Percentiles rank a stretch among this genome's conserved stretches.
Conservation (phyloP, 169 alveolate genomes). For the Theileria orientalis region DNA sequence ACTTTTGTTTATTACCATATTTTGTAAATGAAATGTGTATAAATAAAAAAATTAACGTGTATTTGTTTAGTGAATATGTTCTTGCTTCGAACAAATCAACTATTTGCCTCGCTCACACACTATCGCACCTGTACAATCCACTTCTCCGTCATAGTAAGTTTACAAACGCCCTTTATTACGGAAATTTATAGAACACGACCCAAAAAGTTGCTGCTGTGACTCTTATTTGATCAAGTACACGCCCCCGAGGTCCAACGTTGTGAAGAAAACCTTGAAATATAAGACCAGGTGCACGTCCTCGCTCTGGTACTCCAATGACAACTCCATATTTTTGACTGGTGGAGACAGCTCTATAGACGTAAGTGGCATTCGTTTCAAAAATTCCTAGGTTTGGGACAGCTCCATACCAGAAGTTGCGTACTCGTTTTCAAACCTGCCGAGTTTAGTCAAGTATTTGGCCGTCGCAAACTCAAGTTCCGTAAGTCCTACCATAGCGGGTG, state of each 20-base stretch:
- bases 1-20: background rate
- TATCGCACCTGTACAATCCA: conserved; percentile 20
- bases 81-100: conserved; percentile 36
- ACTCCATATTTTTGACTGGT: conserved; percentile 26
- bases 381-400: conserved; percentile 51
- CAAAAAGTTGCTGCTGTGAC: conserved; percentile 31
- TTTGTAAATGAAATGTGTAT: background rate
- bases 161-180: too few species aligned
- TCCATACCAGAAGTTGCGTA: conserved; percentile 26
- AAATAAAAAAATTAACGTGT: background rate
- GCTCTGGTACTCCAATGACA: conserved; percentile 44
- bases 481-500: conserved; percentile 36
- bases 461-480: background rate
- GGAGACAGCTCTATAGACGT: conserved; percentile 54
- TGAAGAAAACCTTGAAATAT: conserved; percentile 30
- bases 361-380: background rate
- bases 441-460: conserved; percentile 25
- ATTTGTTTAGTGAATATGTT: conserved; percentile 38
- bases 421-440: conserved; percentile 20
- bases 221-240: background rate
- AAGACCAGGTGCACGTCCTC: conserved; percentile 29
- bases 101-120: conserved; percentile 23
- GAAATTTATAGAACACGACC: background rate
- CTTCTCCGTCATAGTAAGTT: conserved; percentile 17
- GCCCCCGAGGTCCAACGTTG: background rate